These are phyloP conservation scores for Chytriomyces confervae DNA, from an alignment of 192 early-diverging fungal genomes.

Conservation along the genomic window DNA sequence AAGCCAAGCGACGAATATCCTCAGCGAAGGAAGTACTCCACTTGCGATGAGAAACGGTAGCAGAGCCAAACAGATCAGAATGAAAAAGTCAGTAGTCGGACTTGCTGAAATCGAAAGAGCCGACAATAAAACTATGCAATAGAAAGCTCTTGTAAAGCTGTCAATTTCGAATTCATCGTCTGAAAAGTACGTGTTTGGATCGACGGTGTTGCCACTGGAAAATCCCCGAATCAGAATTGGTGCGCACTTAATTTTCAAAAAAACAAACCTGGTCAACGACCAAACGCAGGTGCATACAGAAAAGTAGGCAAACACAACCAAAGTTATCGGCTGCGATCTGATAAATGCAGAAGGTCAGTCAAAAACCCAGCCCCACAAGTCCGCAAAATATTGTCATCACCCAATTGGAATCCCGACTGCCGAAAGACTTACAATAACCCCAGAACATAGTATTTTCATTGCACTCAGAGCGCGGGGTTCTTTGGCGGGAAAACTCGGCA, in stretches of 20 bases:
- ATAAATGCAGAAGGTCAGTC: neutral
- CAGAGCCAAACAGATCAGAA: neutral
- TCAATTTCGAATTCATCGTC: constrained; percentile 20
- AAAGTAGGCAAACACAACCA: constrained; percentile 3
- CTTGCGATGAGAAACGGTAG: neutral
- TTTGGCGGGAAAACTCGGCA: neutral
- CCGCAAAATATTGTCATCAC: too few relatives aligned
- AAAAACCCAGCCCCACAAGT: neutral
- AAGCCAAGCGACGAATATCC: constrained; percentile 17
- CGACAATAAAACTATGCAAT: constrained; percentile 4
- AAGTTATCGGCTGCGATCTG: neutral
- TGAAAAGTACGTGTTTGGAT: constrained; percentile 35
- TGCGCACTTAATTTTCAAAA: neutral
- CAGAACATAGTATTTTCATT: neutral
- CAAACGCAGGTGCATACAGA: constrained; percentile 18
- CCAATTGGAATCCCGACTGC: too few relatives aligned
- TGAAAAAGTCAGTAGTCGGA: neutral
- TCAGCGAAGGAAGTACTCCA: constrained; percentile 8
- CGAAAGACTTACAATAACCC: neutral
- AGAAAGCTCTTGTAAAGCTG: constrained; percentile 7
- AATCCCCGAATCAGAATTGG: neutral
- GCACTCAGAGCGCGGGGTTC: neutral
- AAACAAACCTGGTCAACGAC: constrained; percentile 21
- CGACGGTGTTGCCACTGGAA: constrained; percentile 11
- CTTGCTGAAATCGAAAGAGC: neutral